phyloP scores from a whole-genome alignment of 208 protist genomes.

The Borovskyia barvae region DNA sequence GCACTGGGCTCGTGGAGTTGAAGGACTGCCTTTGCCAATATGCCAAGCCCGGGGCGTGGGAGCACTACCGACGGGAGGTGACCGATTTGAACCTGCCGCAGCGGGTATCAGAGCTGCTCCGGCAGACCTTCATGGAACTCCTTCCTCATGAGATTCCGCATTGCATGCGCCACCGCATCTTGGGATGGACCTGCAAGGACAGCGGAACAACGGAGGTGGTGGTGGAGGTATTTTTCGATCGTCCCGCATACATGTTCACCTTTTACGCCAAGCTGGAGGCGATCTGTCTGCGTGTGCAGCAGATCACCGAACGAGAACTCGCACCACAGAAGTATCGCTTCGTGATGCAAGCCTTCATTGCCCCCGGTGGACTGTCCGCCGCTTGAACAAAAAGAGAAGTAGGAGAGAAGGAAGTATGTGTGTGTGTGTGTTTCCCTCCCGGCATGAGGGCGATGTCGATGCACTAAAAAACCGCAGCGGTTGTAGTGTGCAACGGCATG shows the following conservation, averaged over 20 bases:
- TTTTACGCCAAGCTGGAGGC: constrained; percentile 88
- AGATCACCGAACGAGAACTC: constrained; percentile 60
- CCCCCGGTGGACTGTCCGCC: constrained; percentile 61
- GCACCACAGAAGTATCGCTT: constrained; percentile 64
- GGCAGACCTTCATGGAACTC: constrained; percentile 81
- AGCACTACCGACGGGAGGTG: constrained; percentile 61
- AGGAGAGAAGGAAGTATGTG: too few species aligned
- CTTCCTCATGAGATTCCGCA: constrained; percentile 89
- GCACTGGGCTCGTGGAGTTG: constrained; percentile 80
- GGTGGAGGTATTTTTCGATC: constrained; percentile 89
- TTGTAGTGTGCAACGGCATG: too few species aligned
- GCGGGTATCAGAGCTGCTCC: constrained; percentile 76
- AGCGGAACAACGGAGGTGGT: constrained; percentile 82
- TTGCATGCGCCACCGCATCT: constrained; percentile 73
- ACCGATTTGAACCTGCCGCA: constrained; percentile 72
- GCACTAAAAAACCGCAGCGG: too few species aligned
- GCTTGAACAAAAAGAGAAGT: too few species aligned
- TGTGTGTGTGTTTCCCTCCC: too few species aligned
- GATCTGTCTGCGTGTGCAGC: constrained; percentile 69
- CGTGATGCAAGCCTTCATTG: constrained; percentile 89
- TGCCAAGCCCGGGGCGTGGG: constrained; percentile 67
- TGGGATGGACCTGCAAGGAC: constrained; percentile 86
- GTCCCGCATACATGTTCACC: constrained; percentile 89
- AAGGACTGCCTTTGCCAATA: constrained; percentile 86
- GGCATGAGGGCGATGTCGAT: too few species aligned